A percentile compares a stretch with the other conserved stretches of the same genome.
phyloP scores from a whole-genome alignment of 139 green algal genomes.

The Chlorella sp. region DNA sequence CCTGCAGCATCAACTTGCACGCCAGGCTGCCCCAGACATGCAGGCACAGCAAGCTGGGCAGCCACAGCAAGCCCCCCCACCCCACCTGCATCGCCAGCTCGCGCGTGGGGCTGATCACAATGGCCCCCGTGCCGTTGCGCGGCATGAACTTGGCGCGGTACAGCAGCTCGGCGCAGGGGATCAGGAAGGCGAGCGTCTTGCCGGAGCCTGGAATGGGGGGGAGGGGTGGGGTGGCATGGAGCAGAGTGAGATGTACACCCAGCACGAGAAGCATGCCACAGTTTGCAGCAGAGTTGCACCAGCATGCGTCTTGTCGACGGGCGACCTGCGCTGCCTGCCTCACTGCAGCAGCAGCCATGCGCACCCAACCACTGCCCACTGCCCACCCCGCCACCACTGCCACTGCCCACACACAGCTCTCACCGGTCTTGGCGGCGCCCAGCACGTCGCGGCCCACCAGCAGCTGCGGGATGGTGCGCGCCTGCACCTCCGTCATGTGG shows the following conservation, averaged over 20 bases:
- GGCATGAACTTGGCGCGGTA: conserved; percentile 94
- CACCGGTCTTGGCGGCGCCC: conserved; percentile 91
- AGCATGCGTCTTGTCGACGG: too few relatives aligned
- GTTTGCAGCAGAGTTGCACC: too few relatives aligned
- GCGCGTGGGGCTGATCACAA: conserved; percentile 94
- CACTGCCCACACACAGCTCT: neutral
- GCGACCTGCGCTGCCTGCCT: too few relatives aligned
- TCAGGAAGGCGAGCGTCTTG: conserved; percentile 98
- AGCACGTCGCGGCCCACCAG: conserved; percentile 94
- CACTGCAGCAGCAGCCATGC: neutral
- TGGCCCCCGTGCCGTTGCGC: conserved; percentile 91
- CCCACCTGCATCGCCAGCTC: conserved; percentile 93
- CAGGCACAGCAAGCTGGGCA: too few relatives aligned
- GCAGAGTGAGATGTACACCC: too few relatives aligned
- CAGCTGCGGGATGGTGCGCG: conserved; percentile 91
- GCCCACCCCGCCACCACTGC: neutral
- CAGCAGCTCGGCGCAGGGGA: conserved; percentile 93
- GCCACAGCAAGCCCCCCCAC: neutral
- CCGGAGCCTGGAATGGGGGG: conserved; percentile 77
- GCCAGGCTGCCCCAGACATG: too few relatives aligned
- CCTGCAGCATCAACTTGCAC: neutral
- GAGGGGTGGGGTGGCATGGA: too few relatives aligned
- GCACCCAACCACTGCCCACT: neutral
- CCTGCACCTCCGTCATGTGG: conserved; percentile 96
- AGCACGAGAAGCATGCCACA: too few relatives aligned